Evolutionary conservation across 345 rosid species (phyloP).

Genomic region (Noccaea bulbosa): DNA sequence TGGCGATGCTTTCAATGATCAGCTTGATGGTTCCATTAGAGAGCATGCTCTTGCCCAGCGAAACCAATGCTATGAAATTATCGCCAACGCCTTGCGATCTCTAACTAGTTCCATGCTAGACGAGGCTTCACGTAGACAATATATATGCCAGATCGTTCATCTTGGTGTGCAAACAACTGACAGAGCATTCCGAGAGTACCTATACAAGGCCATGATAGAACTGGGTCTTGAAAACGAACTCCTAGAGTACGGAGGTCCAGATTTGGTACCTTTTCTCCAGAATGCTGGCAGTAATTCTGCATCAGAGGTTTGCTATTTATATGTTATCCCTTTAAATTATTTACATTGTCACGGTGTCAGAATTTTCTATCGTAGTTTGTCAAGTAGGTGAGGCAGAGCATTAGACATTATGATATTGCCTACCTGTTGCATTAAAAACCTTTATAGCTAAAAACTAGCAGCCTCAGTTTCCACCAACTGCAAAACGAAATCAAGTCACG

Average conservation of each 20-base stretch:
- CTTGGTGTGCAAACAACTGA: constrained; percentile 94
- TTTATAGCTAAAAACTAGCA: constrained; percentile 27
- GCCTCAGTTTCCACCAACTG: constrained; percentile 27
- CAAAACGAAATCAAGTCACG: constrained; percentile 13
- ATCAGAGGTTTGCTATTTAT: constrained; percentile 61
- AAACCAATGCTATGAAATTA: constrained; percentile 88
- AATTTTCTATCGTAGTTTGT: constrained; percentile 5
- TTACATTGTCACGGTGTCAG: constrained; percentile 9
- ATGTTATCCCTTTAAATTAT: constrained; percentile 13
- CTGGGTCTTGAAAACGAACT: constrained; percentile 93
- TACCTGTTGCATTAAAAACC: constrained; percentile 10
- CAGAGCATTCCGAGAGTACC: constrained; percentile 82
- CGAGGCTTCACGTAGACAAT: constrained; percentile 69
- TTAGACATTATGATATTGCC: not conserved
- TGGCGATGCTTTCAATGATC: constrained; percentile 92
- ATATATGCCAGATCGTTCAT: constrained; percentile 92
- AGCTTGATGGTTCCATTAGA: constrained; percentile 72
- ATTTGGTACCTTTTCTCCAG: constrained; percentile 94
- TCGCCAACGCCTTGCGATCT: constrained; percentile 74
- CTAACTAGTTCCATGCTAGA: constrained; percentile 64
- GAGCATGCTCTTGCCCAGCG: constrained; percentile 83
- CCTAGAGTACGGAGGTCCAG: constrained; percentile 95
- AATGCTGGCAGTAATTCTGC: constrained; percentile 68
- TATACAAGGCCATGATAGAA: constrained; percentile 80
- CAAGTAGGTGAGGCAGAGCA: constrained; percentile 18